These are phyloP conservation scores for Cryptococcus sp. DNA, from an alignment of 1,284 basidiomycete genomes.

Conservation along the genomic window DNA sequence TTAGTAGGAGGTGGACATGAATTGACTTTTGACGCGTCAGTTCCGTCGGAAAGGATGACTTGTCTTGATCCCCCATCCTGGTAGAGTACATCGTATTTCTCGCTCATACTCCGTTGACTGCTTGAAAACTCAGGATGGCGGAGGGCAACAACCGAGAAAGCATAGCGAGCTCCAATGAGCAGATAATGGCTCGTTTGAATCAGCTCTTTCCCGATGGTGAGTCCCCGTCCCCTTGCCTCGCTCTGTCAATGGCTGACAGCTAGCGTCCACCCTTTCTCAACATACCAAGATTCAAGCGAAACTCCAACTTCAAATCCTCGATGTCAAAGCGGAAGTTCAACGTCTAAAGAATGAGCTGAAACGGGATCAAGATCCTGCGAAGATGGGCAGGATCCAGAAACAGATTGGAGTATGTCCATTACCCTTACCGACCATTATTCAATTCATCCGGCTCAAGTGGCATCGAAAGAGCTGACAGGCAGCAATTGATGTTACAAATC, in stretches of 20 bases:
- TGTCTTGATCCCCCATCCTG: too few relatives aligned
- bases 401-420: conserved; percentile 69
- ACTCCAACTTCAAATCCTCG: conserved; percentile 41
- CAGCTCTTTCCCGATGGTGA: conserved; percentile 26
- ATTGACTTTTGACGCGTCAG: too few relatives aligned
- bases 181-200: conserved; percentile 24
- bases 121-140: neutral
- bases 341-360: conserved; percentile 62
- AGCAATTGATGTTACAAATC: conserved; percentile 92
- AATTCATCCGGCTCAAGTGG: neutral
- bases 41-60: too few relatives aligned
- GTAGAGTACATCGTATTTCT: too few relatives aligned
- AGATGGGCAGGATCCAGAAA: conserved; percentile 83
- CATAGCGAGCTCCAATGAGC: conserved; percentile 2
- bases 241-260: neutral
- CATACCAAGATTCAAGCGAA: conserved; percentile 41
- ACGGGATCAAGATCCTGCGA: conserved; percentile 71
- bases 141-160: neutral
- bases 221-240: conserved; percentile 5
- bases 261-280: conserved; percentile 30
- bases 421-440: neutral
- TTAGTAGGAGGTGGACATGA: too few relatives aligned
- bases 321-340: conserved; percentile 60
- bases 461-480: neutral
- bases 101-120: too few relatives aligned